These are phyloP conservation scores for Bryopsis sp. DNA, from an alignment of 139 green algal genomes.

Conservation along the genomic window DNA sequence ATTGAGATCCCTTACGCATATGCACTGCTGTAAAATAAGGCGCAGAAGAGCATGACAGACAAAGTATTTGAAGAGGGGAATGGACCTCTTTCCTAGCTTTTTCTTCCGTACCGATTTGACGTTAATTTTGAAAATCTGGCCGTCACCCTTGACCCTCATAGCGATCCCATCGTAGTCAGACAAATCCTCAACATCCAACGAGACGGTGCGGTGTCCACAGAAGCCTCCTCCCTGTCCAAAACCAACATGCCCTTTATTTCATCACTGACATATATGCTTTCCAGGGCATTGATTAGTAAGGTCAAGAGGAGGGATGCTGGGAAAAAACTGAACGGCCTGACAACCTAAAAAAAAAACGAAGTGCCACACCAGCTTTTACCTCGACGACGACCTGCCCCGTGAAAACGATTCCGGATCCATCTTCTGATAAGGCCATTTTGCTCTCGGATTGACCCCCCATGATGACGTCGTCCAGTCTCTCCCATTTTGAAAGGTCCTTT, in stretches of 20 bases:
- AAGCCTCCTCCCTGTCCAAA: constrained; percentile 86
- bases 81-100: background rate
- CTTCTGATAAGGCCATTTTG: constrained; percentile 29
- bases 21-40: too few relatives aligned
- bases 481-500: constrained; percentile 49
- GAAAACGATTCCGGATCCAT: constrained; percentile 52
- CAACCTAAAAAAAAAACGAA: too few relatives aligned
- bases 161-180: constrained; percentile 42
- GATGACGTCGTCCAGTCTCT: constrained; percentile 65
- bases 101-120: constrained; percentile 60
- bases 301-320: too few relatives aligned
- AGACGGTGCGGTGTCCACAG: constrained; percentile 58
- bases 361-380: too few relatives aligned
- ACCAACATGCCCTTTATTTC: too few relatives aligned
- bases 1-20: too few relatives aligned
- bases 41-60: too few relatives aligned
- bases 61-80: too few relatives aligned
- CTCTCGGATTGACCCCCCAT: constrained; percentile 60
- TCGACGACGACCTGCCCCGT: constrained; percentile 58
- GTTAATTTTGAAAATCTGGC: constrained; percentile 82
- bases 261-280: too few relatives aligned
- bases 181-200: constrained; percentile 27
- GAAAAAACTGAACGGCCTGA: too few relatives aligned
- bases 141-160: constrained; percentile 60
- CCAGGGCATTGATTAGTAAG: background rate